phyloP scores from a whole-genome alignment of 1,139 yeast genomes.

The Yamadazyma siamensis region DNA sequence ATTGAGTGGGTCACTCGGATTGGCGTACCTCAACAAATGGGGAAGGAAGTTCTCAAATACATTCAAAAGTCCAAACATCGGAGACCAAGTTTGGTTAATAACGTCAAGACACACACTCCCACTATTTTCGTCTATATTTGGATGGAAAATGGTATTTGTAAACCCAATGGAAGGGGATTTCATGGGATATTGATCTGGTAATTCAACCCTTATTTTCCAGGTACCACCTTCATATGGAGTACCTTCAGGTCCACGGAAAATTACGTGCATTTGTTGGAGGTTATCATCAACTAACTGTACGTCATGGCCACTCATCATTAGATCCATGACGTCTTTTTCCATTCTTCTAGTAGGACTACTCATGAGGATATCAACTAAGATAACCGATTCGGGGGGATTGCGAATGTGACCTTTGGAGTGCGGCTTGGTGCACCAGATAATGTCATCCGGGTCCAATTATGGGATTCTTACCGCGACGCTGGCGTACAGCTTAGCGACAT shows the following conservation, averaged over 20 bases:
- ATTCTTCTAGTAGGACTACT: constrained; percentile 85
- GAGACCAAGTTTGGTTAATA: constrained; percentile 97
- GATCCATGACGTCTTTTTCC: constrained; percentile 95
- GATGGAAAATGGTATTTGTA: constrained; percentile 87
- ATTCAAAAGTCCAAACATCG: constrained; percentile 89
- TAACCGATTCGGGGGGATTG: background rate
- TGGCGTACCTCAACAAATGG: constrained; percentile 86
- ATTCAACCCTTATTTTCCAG: constrained; percentile 90
- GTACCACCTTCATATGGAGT: constrained; percentile 88
- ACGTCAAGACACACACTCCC: constrained; percentile 97
- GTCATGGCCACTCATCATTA: constrained; percentile 94
- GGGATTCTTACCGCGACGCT: no score
- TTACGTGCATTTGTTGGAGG: constrained; percentile 86
- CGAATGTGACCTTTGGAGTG: no score
- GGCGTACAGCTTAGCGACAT: no score
- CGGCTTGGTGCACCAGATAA: no score
- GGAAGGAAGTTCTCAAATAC: constrained; percentile 93
- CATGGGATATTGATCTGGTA: constrained; percentile 94
- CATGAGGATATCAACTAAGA: constrained; percentile 29
- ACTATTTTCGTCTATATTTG: constrained; percentile 84
- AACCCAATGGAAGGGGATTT: constrained; percentile 96
- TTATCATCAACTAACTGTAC: constrained; percentile 83
- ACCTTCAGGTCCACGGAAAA: constrained; percentile 83
- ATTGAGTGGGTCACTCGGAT: constrained; percentile 91
- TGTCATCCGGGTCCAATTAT: no score